Conservation (phyloP, 129 eudicot species). For the Centrapalus pauciflorus region DNA sequence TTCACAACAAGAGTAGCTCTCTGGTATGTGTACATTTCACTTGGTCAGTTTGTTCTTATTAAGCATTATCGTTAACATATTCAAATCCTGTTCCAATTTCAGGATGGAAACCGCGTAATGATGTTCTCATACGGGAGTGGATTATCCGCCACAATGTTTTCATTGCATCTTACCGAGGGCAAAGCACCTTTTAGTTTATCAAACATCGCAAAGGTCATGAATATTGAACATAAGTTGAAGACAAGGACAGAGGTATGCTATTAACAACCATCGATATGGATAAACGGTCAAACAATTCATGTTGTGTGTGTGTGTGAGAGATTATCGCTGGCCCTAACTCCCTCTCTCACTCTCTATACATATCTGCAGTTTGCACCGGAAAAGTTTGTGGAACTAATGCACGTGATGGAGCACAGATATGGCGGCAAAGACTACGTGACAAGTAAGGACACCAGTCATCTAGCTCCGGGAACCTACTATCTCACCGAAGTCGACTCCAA, state of each 20-base stretch:
- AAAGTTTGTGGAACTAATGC: conserved; percentile 73
- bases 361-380: conserved; percentile 63
- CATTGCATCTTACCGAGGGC: conserved; percentile 66
- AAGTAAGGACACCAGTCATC: conserved; percentile 77
- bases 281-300: too few relatives aligned
- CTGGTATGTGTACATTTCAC: conserved; percentile 40
- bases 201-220: conserved; percentile 73
- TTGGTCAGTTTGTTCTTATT: background rate
- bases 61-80: background rate
- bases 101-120: conserved; percentile 73
- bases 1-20: conserved; percentile 72
- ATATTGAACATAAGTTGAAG: conserved; percentile 79
- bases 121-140: conserved; percentile 98
- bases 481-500: conserved; percentile 86
- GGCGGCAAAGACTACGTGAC: conserved; percentile 92
- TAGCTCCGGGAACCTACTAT: conserved; percentile 87
- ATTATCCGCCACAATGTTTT: conserved; percentile 80
- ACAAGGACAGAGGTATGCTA: conserved; percentile 77
- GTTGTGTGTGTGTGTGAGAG: too few relatives aligned
- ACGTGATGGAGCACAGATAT: conserved; percentile 94
- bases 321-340: too few relatives aligned
- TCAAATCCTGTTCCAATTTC: conserved; percentile 4
- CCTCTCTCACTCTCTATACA: too few relatives aligned
- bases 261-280: background rate
- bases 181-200: conserved; percentile 80